phyloP scores from a whole-genome alignment of 2,329 filamentous ascomycete species.

The Fusarium denticulatum region DNA sequence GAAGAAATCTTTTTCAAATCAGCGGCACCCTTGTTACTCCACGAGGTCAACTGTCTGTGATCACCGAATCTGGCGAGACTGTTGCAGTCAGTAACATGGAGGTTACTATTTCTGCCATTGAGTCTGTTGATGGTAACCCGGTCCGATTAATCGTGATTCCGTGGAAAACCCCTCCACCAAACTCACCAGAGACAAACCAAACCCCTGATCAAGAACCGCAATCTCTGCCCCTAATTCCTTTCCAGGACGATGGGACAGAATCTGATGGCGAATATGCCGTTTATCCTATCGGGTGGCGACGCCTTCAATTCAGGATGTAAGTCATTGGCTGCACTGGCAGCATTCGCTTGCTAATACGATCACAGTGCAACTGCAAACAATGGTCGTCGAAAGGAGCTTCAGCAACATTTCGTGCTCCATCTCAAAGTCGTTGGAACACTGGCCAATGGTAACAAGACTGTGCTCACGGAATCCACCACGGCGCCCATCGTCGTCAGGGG shows the following conservation, averaged over 20 bases:
- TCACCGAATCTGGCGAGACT: slow-evolving; percentile 85
- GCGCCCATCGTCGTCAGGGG: slow-evolving; percentile 94
- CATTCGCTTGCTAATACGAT: slow-evolving; percentile 12
- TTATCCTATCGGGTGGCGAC: slow-evolving; percentile 93
- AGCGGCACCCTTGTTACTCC: slow-evolving; percentile 88
- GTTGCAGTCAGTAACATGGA: slow-evolving; percentile 86
- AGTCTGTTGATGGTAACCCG: slow-evolving; percentile 91
- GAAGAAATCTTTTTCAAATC: slow-evolving; percentile 94
- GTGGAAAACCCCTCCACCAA: slow-evolving; percentile 94
- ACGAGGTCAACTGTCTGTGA: slow-evolving; percentile 78
- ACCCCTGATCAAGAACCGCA: slow-evolving; percentile 84
- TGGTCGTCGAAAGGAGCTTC: slow-evolving; percentile 90
- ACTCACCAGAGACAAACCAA: slow-evolving; percentile 73
- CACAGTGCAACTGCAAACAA: slow-evolving; percentile 91
- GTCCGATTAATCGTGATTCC: slow-evolving; percentile 96
- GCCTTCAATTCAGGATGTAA: slow-evolving; percentile 87
- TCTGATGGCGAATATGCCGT: slow-evolving; percentile 84
- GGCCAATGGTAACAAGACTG: slow-evolving; percentile 82
- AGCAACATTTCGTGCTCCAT: slow-evolving; percentile 93
- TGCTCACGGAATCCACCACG: slow-evolving; percentile 85
- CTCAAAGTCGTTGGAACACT: slow-evolving; percentile 87
- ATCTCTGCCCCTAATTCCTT: slow-evolving; percentile 77
- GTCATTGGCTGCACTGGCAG: slow-evolving; percentile 40
- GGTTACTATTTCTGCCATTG: slow-evolving; percentile 88
- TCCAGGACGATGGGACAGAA: slow-evolving; percentile 68